Base-by-base conservation (phyloP, 1,284 basidiomycete genomes). In the Lentinula novae-zelandiae region DNA sequence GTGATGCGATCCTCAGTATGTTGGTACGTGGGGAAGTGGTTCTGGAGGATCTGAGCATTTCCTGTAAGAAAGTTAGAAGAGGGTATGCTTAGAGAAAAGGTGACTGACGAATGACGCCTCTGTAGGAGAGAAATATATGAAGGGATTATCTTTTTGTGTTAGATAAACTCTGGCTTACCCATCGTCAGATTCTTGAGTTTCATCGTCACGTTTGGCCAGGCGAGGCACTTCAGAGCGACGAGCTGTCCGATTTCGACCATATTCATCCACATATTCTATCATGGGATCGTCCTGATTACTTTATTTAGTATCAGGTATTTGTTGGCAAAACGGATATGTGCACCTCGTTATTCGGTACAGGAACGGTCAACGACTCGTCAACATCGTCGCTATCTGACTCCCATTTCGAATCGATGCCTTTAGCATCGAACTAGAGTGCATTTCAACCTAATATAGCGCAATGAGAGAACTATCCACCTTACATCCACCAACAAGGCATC, bases 211-310 rank as follows among this genome's bases (percentile, higher is more conserved):
- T 27, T 52, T 50, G n/a, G 72, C 76, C 12, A 90, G 75, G 44
- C 89, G 80, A 33, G 94, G 93, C 0, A 95, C 82, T 65, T 94
- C 88, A 13, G 90, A 93, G n/a, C 82, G 78, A 49, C 77, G 82
- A 15, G 82, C 83, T 2, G 80, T 88, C 57, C 92, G 79, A 22
- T 85, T 70, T 17, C 93, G 84, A 17, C 94, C 93, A 69, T 93
- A 92, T 68, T 95, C 93, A 67, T 96, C 93, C 65, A 86, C 82
- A 65, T 92, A 94, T 70, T 95, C 93, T 13, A 95, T 79, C 44
- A 93, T 75, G 8, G 90, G 90, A 68, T 94, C 92, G 61, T 86
- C 81, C 82, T 86, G 49, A 15, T 13, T 15, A 17, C 13, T 12
- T 13, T 12, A 34, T 57, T 66, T 22, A 69, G 55, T 22, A 20